phyloP scores from a whole-genome alignment of 805 yeast genomes.

The Saccharomycopsis sp. region DNA sequence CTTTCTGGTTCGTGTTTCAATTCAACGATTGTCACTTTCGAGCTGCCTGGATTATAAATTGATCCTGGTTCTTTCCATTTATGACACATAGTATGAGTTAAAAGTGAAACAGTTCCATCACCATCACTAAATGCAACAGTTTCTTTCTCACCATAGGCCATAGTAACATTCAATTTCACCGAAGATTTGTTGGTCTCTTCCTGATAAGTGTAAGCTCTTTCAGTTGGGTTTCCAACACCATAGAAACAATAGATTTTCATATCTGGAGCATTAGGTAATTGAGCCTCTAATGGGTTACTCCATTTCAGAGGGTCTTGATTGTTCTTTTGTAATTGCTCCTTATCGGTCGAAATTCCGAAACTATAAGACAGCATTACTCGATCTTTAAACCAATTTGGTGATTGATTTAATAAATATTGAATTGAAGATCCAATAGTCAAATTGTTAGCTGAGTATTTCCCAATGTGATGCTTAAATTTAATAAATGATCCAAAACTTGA shows the following conservation, averaged over 20 bases:
- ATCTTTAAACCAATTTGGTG: constrained; percentile 72
- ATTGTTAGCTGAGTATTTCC: constrained; percentile 40
- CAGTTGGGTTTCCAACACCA: constrained; percentile 97
- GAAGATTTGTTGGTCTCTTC: constrained; percentile 51
- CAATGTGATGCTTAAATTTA: constrained; percentile 44
- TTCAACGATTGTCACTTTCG: constrained; percentile 75
- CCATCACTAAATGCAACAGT: constrained; percentile 86
- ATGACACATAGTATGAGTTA: constrained; percentile 87
- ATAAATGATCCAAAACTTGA: constrained; percentile 63
- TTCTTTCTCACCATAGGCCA: constrained; percentile 52
- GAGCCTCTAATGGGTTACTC: constrained; percentile 91
- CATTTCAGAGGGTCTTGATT: constrained; percentile 73
- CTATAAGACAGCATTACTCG: constrained; percentile 70
- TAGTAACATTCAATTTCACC: constrained; percentile 58
- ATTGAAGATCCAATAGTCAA: constrained; percentile 63
- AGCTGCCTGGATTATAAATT: constrained; percentile 72
- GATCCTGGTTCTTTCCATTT: constrained; percentile 67
- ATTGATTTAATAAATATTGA: constrained; percentile 50
- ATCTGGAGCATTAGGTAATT: constrained; percentile 90
- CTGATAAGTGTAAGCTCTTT: constrained; percentile 81
- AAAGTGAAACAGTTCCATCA: constrained; percentile 87
- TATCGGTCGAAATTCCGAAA: constrained; percentile 60
- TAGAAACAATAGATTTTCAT: constrained; percentile 84
- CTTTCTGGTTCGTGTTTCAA: constrained; percentile 89
- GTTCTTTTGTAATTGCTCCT: constrained; percentile 53